phyloP scores from a whole-genome alignment of 2,329 filamentous ascomycete genomes.

The Fusarium redolens region DNA sequence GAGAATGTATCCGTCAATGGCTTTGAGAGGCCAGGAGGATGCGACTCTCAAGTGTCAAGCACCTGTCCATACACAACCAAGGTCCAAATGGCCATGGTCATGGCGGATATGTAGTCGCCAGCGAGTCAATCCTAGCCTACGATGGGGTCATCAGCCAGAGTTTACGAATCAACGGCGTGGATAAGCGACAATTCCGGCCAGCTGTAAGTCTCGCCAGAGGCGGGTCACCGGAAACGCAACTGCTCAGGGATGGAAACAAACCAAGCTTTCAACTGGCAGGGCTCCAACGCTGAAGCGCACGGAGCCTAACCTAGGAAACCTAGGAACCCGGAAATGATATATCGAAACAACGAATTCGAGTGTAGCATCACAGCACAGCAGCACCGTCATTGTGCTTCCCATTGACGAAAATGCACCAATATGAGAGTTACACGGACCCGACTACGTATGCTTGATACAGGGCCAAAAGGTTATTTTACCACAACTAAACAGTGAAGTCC shows the following conservation, averaged over 20 bases:
- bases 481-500: neutral
- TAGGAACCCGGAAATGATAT: constrained; percentile 21
- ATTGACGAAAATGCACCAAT: constrained; percentile 32
- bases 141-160: constrained; percentile 10
- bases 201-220: constrained; percentile 31
- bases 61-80: neutral
- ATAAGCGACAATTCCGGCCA: constrained; percentile 43
- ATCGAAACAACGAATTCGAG: constrained; percentile 21
- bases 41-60: constrained; percentile 5
- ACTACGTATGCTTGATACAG: neutral
- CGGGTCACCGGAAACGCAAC: constrained; percentile 43
- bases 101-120: constrained; percentile 11
- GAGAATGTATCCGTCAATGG: constrained; percentile 15
- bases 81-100: constrained; percentile 14
- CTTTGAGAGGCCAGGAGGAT: constrained; percentile 15
- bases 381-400: constrained; percentile 30
- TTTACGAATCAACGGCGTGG: constrained; percentile 44
- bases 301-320: neutral
- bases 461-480: neutral
- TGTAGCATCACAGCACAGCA: constrained; percentile 19
- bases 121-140: constrained; percentile 22
- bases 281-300: constrained; percentile 17
- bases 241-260: constrained; percentile 22
- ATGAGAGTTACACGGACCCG: constrained; percentile 27
- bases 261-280: constrained; percentile 36